Percentiles rank a stretch among this genome's conserved stretches.
Evolutionary conservation across 169 alveolate genomes (phyloP).

Genomic region (Eimeria brunetti): DNA sequence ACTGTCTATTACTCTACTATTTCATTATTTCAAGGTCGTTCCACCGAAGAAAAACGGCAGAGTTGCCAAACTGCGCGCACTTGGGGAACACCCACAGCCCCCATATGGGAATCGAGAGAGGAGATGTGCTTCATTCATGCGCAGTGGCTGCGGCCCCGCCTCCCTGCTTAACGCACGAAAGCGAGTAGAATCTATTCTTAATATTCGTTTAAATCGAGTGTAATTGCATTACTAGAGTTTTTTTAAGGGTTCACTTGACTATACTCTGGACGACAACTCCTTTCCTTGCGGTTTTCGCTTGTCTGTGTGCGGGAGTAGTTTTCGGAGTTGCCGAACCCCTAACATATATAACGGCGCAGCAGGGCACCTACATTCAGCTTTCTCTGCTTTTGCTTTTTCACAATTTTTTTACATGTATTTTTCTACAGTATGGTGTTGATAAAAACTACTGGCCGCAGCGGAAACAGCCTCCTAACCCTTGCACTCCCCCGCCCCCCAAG

Average conservation of each 20-base stretch:
- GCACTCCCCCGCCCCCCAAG: background rate
- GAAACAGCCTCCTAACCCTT: background rate
- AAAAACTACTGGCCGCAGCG: background rate
- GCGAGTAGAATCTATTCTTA: background rate
- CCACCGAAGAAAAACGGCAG: slow-evolving; percentile 25
- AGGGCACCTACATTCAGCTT: background rate
- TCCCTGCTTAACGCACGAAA: background rate
- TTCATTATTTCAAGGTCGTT: background rate
- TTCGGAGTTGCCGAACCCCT: background rate
- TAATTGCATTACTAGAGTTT: background rate
- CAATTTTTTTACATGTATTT: background rate
- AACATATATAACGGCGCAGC: background rate
- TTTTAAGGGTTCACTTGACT: background rate
- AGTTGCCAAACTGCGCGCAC: background rate
- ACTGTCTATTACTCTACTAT: background rate
- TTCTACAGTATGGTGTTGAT: background rate
- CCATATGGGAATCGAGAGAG: slow-evolving; percentile 23
- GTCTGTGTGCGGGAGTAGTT: slow-evolving; percentile 22
- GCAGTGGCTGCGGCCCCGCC: slow-evolving; percentile 35
- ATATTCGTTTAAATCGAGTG: background rate
- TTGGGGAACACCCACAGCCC: slow-evolving; percentile 24
- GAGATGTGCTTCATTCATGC: background rate
- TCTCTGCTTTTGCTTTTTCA: background rate
- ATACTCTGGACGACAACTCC: background rate
- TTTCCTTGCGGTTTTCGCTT: background rate